Base-by-base conservation (phyloP, 1,139 yeast genomes). In the Nakaseomyces nivariensis region DNA sequence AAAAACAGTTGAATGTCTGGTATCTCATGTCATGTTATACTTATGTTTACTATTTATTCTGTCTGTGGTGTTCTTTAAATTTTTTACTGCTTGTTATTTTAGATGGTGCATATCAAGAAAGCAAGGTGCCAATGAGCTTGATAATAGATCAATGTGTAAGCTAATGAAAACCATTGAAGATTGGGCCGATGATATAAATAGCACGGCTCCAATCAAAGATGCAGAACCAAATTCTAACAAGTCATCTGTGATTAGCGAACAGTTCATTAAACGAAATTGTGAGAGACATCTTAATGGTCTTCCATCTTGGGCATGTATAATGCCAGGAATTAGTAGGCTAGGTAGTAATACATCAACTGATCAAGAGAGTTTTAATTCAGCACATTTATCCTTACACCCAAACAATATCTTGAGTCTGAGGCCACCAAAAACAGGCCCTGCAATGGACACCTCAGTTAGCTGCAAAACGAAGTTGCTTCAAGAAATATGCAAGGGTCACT, bases 1-100 rank as follows among this genome's bases (percentile, higher is more conserved):
- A 1, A 88, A 86, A 48, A 82, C 95, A 8, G 80, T 92, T 61
- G 98, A 97, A 8, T 92, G 98, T 70, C 81, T 92, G 66, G 95
- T 96, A 0, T 88, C 97, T 1, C 73, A 79, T 53, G 81, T 90
- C 43, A 96, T 90, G 1, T 75, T 92, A 55, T 80, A 82, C 58
- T 77, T 85, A 13, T 86, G 97, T 0, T 75, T 92, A 62, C 82
- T 85, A 11, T 87, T 92, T 64, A 89, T 92, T 61, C 73, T 92
- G 53, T 77, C 95, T 1, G 79, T 92, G 51, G 95, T 89, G 33
- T 66, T 80, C 43, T 73, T 74, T 43, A 90, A 89, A 69, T 92
- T 92, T 60, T 52, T 84, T 22, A 74, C 89, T 69, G 97, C 98
- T 0, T 81, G 92, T 66, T 88, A 88, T 66, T 92, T 85, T 72